These are phyloP conservation scores for Salix koriyanagi DNA, from an alignment of 345 rosid genomes.

Conservation along the genomic window DNA sequence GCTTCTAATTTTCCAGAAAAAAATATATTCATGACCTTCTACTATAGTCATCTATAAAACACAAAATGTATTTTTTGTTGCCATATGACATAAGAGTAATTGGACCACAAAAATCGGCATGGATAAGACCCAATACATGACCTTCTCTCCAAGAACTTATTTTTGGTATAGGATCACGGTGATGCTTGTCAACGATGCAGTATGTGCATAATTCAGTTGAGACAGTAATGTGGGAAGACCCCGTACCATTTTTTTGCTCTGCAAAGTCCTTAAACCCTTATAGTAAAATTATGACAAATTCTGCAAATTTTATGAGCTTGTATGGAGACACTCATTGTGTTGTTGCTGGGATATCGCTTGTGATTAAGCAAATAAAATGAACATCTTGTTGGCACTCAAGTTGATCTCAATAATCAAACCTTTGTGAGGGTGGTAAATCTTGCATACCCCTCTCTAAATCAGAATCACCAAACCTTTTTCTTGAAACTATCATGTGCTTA, in stretches of 20 bases:
- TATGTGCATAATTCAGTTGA: neutral
- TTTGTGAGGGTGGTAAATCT: no score
- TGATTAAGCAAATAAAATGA: no score
- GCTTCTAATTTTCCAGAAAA: neutral
- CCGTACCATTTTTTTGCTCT: neutral
- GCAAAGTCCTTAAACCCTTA: neutral
- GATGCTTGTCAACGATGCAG: neutral
- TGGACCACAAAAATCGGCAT: neutral
- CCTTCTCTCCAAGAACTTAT: constrained; percentile 5
- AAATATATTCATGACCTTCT: no score
- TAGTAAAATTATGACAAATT: neutral
- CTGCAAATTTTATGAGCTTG: neutral
- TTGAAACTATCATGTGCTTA: neutral
- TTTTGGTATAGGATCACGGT: neutral
- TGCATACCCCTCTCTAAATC: no score
- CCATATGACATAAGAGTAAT: neutral
- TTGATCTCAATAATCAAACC: no score
- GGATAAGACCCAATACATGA: neutral
- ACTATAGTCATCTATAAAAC: neutral
- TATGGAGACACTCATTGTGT: no score
- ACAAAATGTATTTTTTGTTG: neutral
- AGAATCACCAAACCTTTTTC: neutral
- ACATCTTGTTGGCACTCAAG: no score
- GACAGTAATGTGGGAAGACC: neutral
- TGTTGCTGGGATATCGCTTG: no score